Evolutionary conservation across 805 yeast species (phyloP), one percentile per base, ranked within the genome.

Genomic region (Candida vartiovaarae): DNA sequence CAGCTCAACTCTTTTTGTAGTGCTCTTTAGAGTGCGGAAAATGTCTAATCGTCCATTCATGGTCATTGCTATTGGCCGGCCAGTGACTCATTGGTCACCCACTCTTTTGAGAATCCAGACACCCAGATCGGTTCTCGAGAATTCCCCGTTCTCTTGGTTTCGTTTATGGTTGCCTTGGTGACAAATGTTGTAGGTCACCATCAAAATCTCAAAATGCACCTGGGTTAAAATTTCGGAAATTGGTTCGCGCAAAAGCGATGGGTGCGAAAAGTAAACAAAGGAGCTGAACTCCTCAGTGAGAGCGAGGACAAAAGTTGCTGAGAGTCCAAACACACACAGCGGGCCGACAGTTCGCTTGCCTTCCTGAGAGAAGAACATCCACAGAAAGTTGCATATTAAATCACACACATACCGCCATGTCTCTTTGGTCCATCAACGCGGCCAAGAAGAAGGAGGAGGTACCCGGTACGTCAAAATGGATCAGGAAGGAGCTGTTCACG

Each of bases 381-480:
- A 25, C 5, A 23, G 9, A 11, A n/a, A 6, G 6, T 5, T 32
- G 20, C 20, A 11, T 32, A 6, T 32, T 32, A n/a, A 28, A 28
- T 7, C 6, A 28, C 6, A 28, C 6, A 28, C 9, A 28, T 7
- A 28, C 8, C 29, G 41, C 10, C 24, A 57, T 57, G 61, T 55
- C 60, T 4, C 58, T 57, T 26, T 58, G 62, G 62, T 54, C 59
- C 32, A 54, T 58, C 36, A 43, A 44, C 20, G 61, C 61, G n/a
- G 58, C 61, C 4, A 58, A 49, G 44, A 48, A 42, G 34, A 55
- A 56, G 5, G 55, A 55, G 5, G 52, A 53, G 29, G 52, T 71
- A 5, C 78, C 78, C 1, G 83, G 81, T 6, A 62, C 80, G 2
- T 71, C 77, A 9, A 70, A 64, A 48, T 76, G 79, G 78, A 63